Base-by-base conservation (phyloP, 2,329 filamentous ascomycete species). In the Phoma sp. region DNA sequence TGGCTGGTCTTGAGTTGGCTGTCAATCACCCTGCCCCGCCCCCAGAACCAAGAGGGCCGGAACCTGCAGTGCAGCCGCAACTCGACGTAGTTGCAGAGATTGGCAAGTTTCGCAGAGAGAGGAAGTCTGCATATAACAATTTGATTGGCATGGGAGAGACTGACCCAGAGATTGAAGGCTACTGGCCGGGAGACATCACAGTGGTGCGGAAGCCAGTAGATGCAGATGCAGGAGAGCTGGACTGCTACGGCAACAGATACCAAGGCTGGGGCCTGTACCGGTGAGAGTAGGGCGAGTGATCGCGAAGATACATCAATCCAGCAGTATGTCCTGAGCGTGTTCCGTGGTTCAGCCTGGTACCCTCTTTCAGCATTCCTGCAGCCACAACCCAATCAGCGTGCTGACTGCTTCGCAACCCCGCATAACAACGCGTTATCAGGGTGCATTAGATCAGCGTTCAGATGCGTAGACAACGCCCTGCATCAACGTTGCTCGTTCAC, bases 101-200 rank as follows among this genome's bases (percentile, higher is more conserved):
- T 22, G 79, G 82, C 4, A 75, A 76, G 13, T 87, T 86, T 63
- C 76, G 85, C 24, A 81, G 78, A 45, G 75, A 79, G 13, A 81
- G 79, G 47, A 85, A 82, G 62, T 74, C 75, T 6, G 79, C 80
- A 29, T 84, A 81, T 63, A 75, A 81, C 15, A 70, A 69, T 3
- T 72, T 65, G 35, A 52, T 62, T 49, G 61, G 35, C 36, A 71
- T 67, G 44, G 74, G 73, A 13, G 50, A 63, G 15, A 27, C 19
- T 25, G 68, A 77, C 3, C 69, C 71, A 19, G 68, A 72, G 13
- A 78, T 85, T 0, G 82, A 85, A 51, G 85, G 85, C 0, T 79
- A 84, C 59, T 88, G 85, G 85, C 79, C 81, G 27, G 85, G 85
- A 6, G 77, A 84, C 31, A 79, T 88, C 22, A 83, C 82, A 48